These are phyloP conservation scores for Teratosphaeria gauchensis DNA, from an alignment of 2,329 filamentous ascomycete species.

Conservation along the genomic window DNA sequence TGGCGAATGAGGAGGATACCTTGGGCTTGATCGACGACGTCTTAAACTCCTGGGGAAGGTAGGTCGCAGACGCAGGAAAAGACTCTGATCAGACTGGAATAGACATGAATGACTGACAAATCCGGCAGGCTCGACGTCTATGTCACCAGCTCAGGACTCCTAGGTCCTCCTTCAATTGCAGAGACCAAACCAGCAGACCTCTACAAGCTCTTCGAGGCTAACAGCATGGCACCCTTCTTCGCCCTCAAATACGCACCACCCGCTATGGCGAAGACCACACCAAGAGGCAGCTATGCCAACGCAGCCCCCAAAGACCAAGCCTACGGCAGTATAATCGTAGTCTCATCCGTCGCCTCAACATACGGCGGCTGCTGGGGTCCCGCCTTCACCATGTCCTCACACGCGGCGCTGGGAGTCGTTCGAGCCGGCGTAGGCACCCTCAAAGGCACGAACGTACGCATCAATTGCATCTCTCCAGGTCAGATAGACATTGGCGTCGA, in stretches of 20 bases:
- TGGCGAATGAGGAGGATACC: constrained; percentile 51
- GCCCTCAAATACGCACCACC: constrained; percentile 55
- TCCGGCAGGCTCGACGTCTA: constrained; percentile 46
- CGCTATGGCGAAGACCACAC: constrained; percentile 52
- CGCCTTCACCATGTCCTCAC: constrained; percentile 50
- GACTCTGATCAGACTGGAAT: not conserved
- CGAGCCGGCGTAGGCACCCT: constrained; percentile 47
- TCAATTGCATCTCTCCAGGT: constrained; percentile 45
- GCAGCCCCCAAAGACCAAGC: constrained; percentile 49
- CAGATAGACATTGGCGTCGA: constrained; percentile 39
- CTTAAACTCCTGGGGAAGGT: constrained; percentile 47
- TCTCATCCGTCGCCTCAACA: constrained; percentile 45
- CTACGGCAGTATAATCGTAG: constrained; percentile 56
- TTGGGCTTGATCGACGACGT: constrained; percentile 53
- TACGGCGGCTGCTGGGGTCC: constrained; percentile 52
- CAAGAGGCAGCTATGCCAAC: constrained; percentile 48
- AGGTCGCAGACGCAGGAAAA: constrained; percentile 1
- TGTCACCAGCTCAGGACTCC: constrained; percentile 48
- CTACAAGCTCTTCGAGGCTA: constrained; percentile 50
- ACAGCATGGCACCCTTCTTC: constrained; percentile 54
- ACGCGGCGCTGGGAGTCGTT: constrained; percentile 53
- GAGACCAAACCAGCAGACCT: constrained; percentile 48
- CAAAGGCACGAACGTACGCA: constrained; percentile 49
- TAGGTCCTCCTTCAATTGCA: constrained; percentile 48
- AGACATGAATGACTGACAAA: not conserved